These are phyloP conservation scores for Colletotrichum sojae DNA, from an alignment of 2,329 filamentous ascomycete genomes.

Conservation along the genomic window DNA sequence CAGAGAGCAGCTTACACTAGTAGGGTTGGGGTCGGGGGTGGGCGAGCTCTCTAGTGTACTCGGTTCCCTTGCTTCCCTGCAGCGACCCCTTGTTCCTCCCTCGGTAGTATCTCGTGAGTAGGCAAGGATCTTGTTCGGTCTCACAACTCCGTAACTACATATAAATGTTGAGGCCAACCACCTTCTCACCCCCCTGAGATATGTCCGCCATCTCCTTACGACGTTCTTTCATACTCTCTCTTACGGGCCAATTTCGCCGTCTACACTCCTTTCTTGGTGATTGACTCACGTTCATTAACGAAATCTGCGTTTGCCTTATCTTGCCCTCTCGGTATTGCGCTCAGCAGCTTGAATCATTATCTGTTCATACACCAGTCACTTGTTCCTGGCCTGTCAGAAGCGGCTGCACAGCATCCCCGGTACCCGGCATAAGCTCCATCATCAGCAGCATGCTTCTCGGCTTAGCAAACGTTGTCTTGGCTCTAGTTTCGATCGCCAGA, in stretches of 20 bases:
- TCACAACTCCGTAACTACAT: conserved; percentile 5
- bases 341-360: too few species aligned
- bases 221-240: conserved; percentile 4
- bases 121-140: too few species aligned
- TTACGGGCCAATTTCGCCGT: conserved; percentile 30
- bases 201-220: conserved; percentile 8
- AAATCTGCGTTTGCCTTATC: too few species aligned
- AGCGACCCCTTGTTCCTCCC: background rate
- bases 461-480: conserved; percentile 32
- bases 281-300: background rate
- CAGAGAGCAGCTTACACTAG: too few species aligned
- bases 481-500: conserved; percentile 44
- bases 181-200: conserved; percentile 3
- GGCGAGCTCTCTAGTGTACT: too few species aligned
- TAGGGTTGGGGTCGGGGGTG: too few species aligned
- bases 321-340: too few species aligned
- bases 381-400: background rate
- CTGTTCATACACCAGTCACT: too few species aligned
- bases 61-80: too few species aligned
- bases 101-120: background rate
- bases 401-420: background rate
- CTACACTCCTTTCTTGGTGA: conserved; percentile 38
- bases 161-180: conserved; percentile 17
- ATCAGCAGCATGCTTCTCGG: conserved; percentile 11
- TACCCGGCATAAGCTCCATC: background rate